Evolutionary conservation across 1,284 basidiomycete genomes (phyloP), one percentile per base, ranked within the genome.

Genomic region (Waitea zeae): DNA sequence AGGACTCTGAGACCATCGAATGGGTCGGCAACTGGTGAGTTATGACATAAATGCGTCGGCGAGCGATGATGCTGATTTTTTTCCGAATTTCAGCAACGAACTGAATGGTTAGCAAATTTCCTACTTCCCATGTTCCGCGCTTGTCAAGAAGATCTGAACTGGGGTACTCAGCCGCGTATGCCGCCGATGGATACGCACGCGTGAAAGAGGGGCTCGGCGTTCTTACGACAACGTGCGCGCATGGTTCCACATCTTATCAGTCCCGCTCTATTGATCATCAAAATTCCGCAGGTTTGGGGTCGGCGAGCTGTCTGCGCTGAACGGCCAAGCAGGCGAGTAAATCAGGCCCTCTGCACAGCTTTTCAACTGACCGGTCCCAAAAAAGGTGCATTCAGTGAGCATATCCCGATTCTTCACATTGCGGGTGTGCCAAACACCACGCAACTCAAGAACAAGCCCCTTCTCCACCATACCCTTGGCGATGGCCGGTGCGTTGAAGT

Each of bases 171-270:
- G 80, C 83, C 0, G 62, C 86, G 0, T 95, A 95, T 51, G 88
- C 88, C n/a, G 84, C 84, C 0, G 90, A 97, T 49, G 92, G 90
- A 14, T 95, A 95, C 49, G 83, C 90, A 19, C 72, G 90, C 36
- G 74, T 89, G 34, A 86, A 86, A 45, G 69, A 67, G 30, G n/a
- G n/a, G n/a, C n/a, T n/a, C n/a, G n/a, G n/a, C n/a, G n/a, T n/a
- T n/a, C n/a, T n/a, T n/a, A n/a, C n/a, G n/a, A n/a, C n/a, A n/a
- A n/a, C n/a, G n/a, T n/a, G n/a, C n/a, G n/a, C n/a, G n/a, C n/a
- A n/a, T n/a, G n/a, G n/a, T n/a, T n/a, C n/a, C n/a, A n/a, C 57
- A 69, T 36, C 69, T 70, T 36, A 56, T 88, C 34, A 82, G 83
- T 31, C 82, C 78, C 5, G 51, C 89, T 5, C 56, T n/a, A n/a